These are phyloP conservation scores for Acacia concinna DNA, from an alignment of 331 rosid genomes.

Conservation along the genomic window DNA sequence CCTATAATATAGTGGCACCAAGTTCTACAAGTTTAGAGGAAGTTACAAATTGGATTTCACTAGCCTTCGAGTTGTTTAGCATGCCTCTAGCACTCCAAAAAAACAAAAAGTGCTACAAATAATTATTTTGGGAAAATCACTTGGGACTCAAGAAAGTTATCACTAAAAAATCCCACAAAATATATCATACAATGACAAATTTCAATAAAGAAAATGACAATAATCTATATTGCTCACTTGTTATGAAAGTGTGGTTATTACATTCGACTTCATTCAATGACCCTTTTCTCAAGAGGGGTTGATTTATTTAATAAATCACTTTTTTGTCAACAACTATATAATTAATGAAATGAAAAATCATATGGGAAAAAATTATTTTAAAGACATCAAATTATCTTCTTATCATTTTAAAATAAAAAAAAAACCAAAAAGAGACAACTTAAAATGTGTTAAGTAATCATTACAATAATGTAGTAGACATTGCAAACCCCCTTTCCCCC, in stretches of 20 bases:
- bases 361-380: not conserved
- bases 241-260: no score
- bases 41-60: not conserved
- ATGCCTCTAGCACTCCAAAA: not conserved
- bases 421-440: not conserved
- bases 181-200: no score
- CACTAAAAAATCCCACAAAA: no score
- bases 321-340: no score
- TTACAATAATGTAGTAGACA: not conserved
- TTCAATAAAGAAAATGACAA: no score
- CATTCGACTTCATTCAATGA: no score
- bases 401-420: not conserved
- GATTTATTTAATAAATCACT: no score
- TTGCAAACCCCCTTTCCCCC: not conserved
- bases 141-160: no score
- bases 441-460: not conserved
- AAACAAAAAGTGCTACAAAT: not conserved
- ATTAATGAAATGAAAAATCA: not conserved
- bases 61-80: not conserved
- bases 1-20: not conserved
- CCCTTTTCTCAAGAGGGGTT: not conserved
- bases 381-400: not conserved
- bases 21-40: not conserved
- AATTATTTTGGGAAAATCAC: no score
- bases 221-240: no score